Evolutionary conservation across 108 stramenopile species (phyloP), one percentile per base, ranked within the genome.

Genomic region (Fragilaria crotonensis): DNA sequence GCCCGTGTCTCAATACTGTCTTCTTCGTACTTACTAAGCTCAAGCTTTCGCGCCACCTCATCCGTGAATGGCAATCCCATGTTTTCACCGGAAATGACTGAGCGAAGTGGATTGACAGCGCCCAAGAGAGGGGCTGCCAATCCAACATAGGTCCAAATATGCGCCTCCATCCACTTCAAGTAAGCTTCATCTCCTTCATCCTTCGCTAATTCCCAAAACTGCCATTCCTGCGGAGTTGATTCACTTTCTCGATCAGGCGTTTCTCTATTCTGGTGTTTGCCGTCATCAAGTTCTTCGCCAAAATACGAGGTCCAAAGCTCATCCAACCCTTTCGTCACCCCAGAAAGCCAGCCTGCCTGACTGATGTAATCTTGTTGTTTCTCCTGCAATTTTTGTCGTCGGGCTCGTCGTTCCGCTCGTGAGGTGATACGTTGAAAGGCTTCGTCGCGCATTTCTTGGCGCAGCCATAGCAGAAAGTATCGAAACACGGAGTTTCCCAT

Each of bases 1-100:
- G n/a, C n/a, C n/a, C n/a, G n/a, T n/a, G n/a, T n/a, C n/a, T n/a
- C n/a, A n/a, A n/a, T n/a, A n/a, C n/a, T n/a, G n/a, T n/a, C n/a
- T n/a, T n/a, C n/a, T n/a, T 11, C 11, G 36, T 11, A 76, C 78
- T 77, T 59, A 78, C 78, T 83, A 31, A 93, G 60, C 57, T 90
- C 92, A 64, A 93, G 70, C 19, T 68, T 57, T 59, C 93, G 57
- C 5, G 85, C 84, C 22, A 77, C 75, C 29, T 75, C 78, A 57
- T 94, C 85, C 5, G 70, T 76, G 20, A 94, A 68, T 19, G 93
- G 93, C 52, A 94, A 57, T 7, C 93, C 93, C 93, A 94, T 94
- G 49, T 83, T 88, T 61, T 94, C 93, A 30, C 93, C 93, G 52
- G 72, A 76, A 4, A 94, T 66, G 11, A 90, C 93, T 33, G 85